Conservation (phyloP, 345 rosid genomes). For the Barbarea vulgaris region DNA sequence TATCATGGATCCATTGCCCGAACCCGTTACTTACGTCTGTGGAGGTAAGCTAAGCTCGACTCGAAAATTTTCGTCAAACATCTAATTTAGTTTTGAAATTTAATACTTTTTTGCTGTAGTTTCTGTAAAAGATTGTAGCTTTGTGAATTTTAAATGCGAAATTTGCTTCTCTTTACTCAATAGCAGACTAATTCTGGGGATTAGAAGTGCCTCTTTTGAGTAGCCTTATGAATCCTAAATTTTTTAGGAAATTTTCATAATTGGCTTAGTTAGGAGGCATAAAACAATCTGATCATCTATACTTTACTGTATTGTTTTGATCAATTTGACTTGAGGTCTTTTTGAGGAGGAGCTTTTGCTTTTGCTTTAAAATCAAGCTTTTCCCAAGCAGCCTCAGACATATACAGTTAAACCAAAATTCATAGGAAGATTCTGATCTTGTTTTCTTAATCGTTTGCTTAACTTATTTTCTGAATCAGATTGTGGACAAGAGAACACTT, state of each 20-base stretch:
- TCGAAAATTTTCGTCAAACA: neutral
- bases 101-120: neutral
- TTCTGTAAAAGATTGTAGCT: neutral
- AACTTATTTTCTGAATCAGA: constrained; percentile 26
- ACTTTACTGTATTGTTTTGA: constrained; percentile 23
- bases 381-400: constrained; percentile 32
- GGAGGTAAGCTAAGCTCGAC: constrained; percentile 54
- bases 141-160: neutral
- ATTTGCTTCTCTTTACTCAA: neutral
- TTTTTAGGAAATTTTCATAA: neutral
- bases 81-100: neutral
- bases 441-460: neutral
- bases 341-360: constrained; percentile 31
- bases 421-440: neutral
- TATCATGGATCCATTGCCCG: constrained; percentile 75
- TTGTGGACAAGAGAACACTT: constrained; percentile 74
- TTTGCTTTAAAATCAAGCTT: constrained; percentile 21
- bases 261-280: constrained; percentile 27
- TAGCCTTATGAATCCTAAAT: constrained; percentile 26
- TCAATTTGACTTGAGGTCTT: constrained; percentile 27
- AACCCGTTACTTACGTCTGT: constrained; percentile 83
- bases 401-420: neutral
- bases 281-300: constrained; percentile 19
- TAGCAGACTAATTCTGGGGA: neutral
- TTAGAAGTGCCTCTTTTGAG: too few species aligned